These are phyloP conservation scores for Cryptosporidium viatorum DNA, from an alignment of 169 alveolate species.

Conservation along the genomic window DNA sequence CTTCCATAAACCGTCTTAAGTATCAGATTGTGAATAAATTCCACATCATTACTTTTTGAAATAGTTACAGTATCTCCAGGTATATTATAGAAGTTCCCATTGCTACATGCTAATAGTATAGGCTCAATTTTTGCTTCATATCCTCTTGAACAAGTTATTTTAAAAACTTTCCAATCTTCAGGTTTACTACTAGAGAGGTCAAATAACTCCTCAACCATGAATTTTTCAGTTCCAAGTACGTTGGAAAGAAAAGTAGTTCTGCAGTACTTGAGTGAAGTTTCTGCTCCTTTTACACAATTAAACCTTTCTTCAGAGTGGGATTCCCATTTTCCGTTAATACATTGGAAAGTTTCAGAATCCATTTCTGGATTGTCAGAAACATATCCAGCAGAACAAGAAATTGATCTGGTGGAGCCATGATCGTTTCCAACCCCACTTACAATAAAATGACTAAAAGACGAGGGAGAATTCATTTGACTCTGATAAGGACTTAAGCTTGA, in stretches of 20 bases:
- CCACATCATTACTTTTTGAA: conserved; percentile 8
- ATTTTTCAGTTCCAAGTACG: conserved; percentile 48
- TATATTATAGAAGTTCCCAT: conserved; percentile 50
- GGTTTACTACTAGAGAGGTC: not conserved
- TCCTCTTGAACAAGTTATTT: conserved; percentile 63
- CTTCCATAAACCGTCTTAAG: conserved; percentile 33
- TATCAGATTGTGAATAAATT: conserved; percentile 16
- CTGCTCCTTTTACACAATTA: conserved; percentile 52
- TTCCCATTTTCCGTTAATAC: conserved; percentile 46
- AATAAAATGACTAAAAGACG: conserved; percentile 1
- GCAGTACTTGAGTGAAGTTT: conserved; percentile 28
- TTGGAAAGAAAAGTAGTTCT: conserved; percentile 17
- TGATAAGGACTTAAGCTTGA: not conserved
- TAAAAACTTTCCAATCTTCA: conserved; percentile 31
- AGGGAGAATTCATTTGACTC: not conserved
- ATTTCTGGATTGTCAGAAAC: conserved; percentile 65
- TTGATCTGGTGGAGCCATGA: conserved; percentile 67
- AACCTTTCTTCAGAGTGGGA: conserved; percentile 7
- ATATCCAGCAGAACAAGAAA: conserved; percentile 54
- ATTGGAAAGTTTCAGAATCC: conserved; percentile 38
- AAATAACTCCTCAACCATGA: conserved; percentile 31
- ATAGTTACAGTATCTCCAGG: conserved; percentile 57
- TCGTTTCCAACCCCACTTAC: conserved; percentile 46
- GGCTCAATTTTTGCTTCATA: conserved; percentile 57
- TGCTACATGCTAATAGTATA: conserved; percentile 42